A percentile compares a stretch with the other conserved stretches of the same genome.
These are phyloP conservation scores for Metarhizium brunneum DNA, from an alignment of 2,329 filamentous ascomycete genomes.

Conservation along the genomic window DNA sequence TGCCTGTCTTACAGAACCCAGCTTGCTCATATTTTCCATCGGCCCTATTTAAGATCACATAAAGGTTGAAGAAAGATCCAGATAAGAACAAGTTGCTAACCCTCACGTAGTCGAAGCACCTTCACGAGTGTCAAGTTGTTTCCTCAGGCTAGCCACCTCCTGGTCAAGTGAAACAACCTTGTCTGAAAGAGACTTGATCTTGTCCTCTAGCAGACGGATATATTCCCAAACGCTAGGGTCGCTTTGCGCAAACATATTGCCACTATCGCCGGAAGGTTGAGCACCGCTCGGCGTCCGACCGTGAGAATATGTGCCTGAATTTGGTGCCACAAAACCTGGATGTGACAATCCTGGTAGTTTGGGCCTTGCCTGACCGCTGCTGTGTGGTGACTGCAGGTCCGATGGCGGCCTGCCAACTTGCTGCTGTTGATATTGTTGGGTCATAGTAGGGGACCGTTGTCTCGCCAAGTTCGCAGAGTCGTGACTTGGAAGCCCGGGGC, in stretches of 20 bases:
- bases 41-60: background rate
- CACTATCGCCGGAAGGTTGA: constrained; percentile 48
- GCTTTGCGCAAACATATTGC: constrained; percentile 55
- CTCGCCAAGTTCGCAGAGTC: constrained; percentile 41
- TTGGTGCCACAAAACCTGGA: constrained; percentile 23
- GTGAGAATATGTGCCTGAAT: constrained; percentile 21
- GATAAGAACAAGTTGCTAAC: background rate
- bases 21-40: background rate
- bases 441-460: constrained; percentile 57
- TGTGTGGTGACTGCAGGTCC: constrained; percentile 45
- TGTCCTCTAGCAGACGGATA: constrained; percentile 59
- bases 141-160: constrained; percentile 23
- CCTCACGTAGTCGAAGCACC: constrained; percentile 9
- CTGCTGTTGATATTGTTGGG: constrained; percentile 56
- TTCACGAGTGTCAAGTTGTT: constrained; percentile 23
- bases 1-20: background rate
- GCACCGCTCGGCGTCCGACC: constrained; percentile 35
- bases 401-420: constrained; percentile 45
- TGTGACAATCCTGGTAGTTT: constrained; percentile 29
- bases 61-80: background rate
- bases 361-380: constrained; percentile 29
- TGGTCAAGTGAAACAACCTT: constrained; percentile 24
- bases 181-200: constrained; percentile 26
- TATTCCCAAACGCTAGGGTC: constrained; percentile 63
- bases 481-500: constrained; percentile 48